phyloP scores from a whole-genome alignment of 371 early-diverging fungal genomes.

The Nematocida parisii region DNA sequence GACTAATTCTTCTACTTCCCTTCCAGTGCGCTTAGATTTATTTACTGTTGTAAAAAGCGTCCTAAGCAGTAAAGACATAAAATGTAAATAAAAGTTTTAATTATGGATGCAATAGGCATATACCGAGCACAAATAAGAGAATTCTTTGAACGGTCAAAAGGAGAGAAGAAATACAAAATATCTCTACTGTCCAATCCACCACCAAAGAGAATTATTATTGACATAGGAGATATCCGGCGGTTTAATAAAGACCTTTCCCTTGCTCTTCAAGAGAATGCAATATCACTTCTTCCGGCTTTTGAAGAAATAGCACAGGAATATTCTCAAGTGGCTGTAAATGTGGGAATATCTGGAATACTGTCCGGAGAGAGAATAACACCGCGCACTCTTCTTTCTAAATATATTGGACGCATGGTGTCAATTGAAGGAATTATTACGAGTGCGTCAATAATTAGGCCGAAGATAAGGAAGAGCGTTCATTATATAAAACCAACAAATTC shows the following conservation, averaged over 20 bases:
- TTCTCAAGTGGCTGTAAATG: conserved; percentile 23
- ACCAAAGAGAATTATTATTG: conserved; percentile 59
- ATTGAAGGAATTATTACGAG: conserved; percentile 96
- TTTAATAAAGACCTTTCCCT: conserved; percentile 61
- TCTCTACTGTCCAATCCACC: conserved; percentile 19
- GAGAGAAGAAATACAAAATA: conserved; percentile 39
- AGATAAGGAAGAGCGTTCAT: conserved; percentile 85
- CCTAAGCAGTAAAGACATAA: conserved; percentile 4
- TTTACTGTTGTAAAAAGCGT: neutral
- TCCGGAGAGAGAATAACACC: conserved; percentile 72
- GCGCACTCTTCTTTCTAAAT: conserved; percentile 77
- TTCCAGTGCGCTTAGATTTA: neutral
- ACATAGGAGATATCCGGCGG: conserved; percentile 65
- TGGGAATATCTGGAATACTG: conserved; percentile 49
- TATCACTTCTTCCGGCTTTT: conserved; percentile 63
- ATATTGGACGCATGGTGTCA: conserved; percentile 82
- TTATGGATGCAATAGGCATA: conserved; percentile 49
- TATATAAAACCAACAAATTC: conserved; percentile 78
- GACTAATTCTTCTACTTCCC: conserved; percentile 12
- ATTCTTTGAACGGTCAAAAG: conserved; percentile 48
- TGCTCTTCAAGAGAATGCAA: conserved; percentile 61
- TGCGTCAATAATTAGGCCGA: conserved; percentile 92
- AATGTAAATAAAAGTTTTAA: conserved; percentile 21
- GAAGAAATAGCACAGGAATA: conserved; percentile 64
- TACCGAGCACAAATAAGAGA: conserved; percentile 58